Base-by-base conservation (phyloP, 441 rosid genomes). In the Euphorbia corollata region DNA sequence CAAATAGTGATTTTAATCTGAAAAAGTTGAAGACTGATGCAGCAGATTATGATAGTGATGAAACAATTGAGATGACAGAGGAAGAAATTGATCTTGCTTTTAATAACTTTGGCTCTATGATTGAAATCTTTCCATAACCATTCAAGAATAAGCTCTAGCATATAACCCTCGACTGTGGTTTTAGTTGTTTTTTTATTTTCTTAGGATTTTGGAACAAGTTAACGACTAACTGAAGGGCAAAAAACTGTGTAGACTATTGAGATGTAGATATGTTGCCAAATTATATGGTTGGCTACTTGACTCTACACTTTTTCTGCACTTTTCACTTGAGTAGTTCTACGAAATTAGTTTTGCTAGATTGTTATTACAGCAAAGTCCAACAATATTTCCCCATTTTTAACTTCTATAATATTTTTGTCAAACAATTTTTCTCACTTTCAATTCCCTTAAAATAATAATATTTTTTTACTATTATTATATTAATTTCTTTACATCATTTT, bases 31-130 rank as follows among this genome's bases (percentile, higher is more conserved):
- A 60, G 63, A 51, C 58, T 22, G 77, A 66, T 63, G 68, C 64
- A 5, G 57, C 65, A 1, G 91, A 72, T 12, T 94, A 86, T 16
- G 90, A 94, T 71, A 89, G 97, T 13, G 99, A 94, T 1, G 87
- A 86, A 77, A 94, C 98, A 20, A 74, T 91, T 19, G 97, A 87
- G 83, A 91, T 94, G 98, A 89, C 98, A 1, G 94, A 88, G 77
- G 97, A 89, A 64, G 98, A 91, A 77, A 87, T 87, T 39, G 89
- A 86, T 47, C 66, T 62, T 56, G 96, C 96, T 19, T 79, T 72
- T 68, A 75, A 67, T 60, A 79, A 68, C 19, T 78, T 86, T 64
- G 75, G 32, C 75, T 62, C 72, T 80, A 3, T 16, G 71, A 68
- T 67, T 70, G 32, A 27, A 27, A 4, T 27, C 4, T 4, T 27